These are phyloP conservation scores for Apiotrichum sp. DNA, from an alignment of 1,284 basidiomycete genomes.

Conservation along the genomic window DNA sequence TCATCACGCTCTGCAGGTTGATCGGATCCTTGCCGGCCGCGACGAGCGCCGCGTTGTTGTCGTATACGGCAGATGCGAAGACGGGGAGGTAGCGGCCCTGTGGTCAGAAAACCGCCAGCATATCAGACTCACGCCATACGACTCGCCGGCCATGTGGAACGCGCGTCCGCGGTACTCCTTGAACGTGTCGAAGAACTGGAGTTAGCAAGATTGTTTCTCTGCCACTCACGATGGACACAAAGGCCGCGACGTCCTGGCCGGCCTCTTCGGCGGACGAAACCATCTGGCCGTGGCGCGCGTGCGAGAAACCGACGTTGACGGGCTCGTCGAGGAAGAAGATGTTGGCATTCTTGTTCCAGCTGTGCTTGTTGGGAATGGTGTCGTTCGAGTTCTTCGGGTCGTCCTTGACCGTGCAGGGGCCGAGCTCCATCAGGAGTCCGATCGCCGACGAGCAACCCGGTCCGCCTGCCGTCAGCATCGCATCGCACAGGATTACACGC, in stretches of 20 bases:
- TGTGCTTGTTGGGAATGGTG: conserved; percentile 46
- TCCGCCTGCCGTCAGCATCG: conserved; percentile 17
- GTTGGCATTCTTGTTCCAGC: conserved; percentile 47
- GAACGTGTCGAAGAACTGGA: conserved; percentile 64
- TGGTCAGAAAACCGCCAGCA: neutral
- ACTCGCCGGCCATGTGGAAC: conserved; percentile 63
- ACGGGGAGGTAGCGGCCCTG: conserved; percentile 75
- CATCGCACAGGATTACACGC: neutral
- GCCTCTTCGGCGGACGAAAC: conserved; percentile 64
- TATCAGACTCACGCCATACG: conserved; percentile 33
- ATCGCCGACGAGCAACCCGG: conserved; percentile 49
- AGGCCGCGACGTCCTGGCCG: conserved; percentile 63
- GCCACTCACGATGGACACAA: conserved; percentile 54
- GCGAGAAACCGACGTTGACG: conserved; percentile 61
- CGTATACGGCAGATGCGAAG: conserved; percentile 70
- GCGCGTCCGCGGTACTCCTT: conserved; percentile 57
- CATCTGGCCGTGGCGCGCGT: conserved; percentile 59
- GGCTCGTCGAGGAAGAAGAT: conserved; percentile 45
- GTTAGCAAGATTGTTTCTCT: neutral
- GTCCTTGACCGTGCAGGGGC: conserved; percentile 45
- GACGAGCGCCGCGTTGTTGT: conserved; percentile 62
- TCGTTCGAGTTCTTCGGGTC: conserved; percentile 40
- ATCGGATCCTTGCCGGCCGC: conserved; percentile 61
- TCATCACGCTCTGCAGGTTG: conserved; percentile 73
- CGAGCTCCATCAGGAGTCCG: conserved; percentile 52